Evolutionary conservation across 805 yeast species (phyloP), one percentile per base, ranked within the genome.

Genomic region (Groenewaldozyma tartarivorans): DNA sequence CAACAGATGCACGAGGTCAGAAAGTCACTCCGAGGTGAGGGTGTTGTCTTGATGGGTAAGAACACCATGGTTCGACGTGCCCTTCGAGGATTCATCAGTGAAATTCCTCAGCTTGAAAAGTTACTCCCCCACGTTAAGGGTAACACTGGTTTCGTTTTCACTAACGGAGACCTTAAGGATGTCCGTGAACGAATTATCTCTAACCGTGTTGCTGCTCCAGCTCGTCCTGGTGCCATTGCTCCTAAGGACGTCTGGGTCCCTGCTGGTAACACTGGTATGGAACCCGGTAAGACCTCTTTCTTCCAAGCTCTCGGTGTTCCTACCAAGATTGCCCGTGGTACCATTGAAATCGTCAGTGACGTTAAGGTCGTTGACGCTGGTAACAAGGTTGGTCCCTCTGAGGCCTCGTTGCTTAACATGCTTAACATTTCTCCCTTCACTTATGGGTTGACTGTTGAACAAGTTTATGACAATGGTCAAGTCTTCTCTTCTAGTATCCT

Each of bases 301-400:
- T 92, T 92, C 97, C 99, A 92, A 81, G 98, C 99, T 67, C 81
- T 92, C 64, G 97, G 97, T 85, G 96, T 92, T 64, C 98, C 98
- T 80, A 92, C 99, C 85, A 92, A 92, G 94, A 92, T 92, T 87
- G 92, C 95, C 73, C 88, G 99, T 84, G 99, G 99, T 92, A 87
- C 96, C 75, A 92, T 92, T 81, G 99, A 92, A 77, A 92, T 92
- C 73, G 87, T 86, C 70, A 72, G 82, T 61, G 98, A 92, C 67
- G 95, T 92, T 64, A 84, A 84, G 77, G 95, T 92, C 67, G 95
- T 88, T 64, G 78, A 74, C 52, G 79, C 81, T 52, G 84, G 85
- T 63, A 64, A 65, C 67, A 85, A 74, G 73, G 98, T 92, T 64
- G 99, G 99, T 77, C 94, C 90, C 63, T 92, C 98, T 61, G 99